Conservation (phyloP, 169 alveolate genomes). For the Babesia sp. region DNA sequence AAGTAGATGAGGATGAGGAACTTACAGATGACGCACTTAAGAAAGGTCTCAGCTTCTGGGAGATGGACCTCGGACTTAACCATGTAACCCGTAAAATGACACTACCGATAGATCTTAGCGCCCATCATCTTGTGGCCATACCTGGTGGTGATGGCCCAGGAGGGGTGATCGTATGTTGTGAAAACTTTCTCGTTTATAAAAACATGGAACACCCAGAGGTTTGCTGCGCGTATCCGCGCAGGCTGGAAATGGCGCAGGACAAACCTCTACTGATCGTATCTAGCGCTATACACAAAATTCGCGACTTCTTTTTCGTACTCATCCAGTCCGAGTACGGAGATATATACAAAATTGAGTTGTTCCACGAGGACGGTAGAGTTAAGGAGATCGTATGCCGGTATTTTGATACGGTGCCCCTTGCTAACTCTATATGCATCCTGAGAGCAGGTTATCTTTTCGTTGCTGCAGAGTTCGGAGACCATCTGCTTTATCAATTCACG, state of each 20-base stretch:
- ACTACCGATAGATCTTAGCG: slow-evolving; percentile 79
- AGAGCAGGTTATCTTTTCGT: slow-evolving; percentile 94
- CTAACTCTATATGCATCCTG: slow-evolving; percentile 90
- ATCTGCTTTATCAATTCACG: slow-evolving; percentile 83
- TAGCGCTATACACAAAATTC: slow-evolving; percentile 89
- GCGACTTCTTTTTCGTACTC: slow-evolving; percentile 91
- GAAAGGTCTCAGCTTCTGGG: slow-evolving; percentile 92
- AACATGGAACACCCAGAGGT: slow-evolving; percentile 91
- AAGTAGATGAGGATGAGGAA: slow-evolving; percentile 64
- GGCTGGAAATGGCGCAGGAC: slow-evolving; percentile 88
- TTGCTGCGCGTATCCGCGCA: slow-evolving; percentile 91
- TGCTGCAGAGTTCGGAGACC: slow-evolving; percentile 96
- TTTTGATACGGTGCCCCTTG: slow-evolving; percentile 96
- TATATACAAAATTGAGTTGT: slow-evolving; percentile 84
- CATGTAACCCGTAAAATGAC: slow-evolving; percentile 94
- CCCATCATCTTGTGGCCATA: slow-evolving; percentile 90
- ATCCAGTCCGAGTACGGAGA: slow-evolving; percentile 96
- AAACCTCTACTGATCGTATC: slow-evolving; percentile 86
- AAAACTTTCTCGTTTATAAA: slow-evolving; percentile 90
- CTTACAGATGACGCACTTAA: slow-evolving; percentile 79
- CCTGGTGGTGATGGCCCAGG: slow-evolving; percentile 98
- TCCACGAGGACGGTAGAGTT: slow-evolving; percentile 87
- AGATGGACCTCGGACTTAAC: slow-evolving; percentile 98
- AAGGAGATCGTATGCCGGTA: slow-evolving; percentile 87
- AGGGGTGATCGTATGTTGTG: slow-evolving; percentile 96